Base-by-base conservation (phyloP, 2,329 filamentous ascomycete species). In the Colletotrichum sp. region DNA sequence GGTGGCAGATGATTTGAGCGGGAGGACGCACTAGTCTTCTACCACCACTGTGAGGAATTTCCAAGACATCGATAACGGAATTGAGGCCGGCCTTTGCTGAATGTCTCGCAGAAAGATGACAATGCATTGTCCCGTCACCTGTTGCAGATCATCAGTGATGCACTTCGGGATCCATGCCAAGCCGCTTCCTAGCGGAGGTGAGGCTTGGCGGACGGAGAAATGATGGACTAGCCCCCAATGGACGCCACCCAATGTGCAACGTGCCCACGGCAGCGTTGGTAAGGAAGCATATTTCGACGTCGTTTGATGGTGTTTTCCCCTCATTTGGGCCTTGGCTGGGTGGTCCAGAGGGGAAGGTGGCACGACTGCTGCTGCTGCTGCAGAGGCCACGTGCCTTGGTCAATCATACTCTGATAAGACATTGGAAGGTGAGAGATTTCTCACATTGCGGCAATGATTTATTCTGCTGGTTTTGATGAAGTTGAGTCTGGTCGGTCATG, bases 161-260 rank as follows among this genome's bases (percentile, higher is more conserved):
- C 72, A n/a, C 77, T 72, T 71, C 68, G 57, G 44, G n/a, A n/a
- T 34, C 32, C 32, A 34, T 13, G 71, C 71, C 77, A 77, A 77
- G 77, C 52, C 75, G 24, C 36, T 39, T 52, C 30, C 12, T 10
- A 28, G 28, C 66, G 49, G 69, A 52, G 71, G 63, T 70, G 66
- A 44, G 52, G 44, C 71, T 75, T 76, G 63, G 63, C 76, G 18
- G n/a, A 44, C 6, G 30, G 66, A 26, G 28, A 34, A 9, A 36
- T 57, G 16, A 39, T 69, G 44, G 44, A 32, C 52, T 36, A 21
- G 60, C 57, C 66, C 66, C 75, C 77, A 73, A 78, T 77, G 60
- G 72, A 75, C 62, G 72, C 44, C 67, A 36, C 26, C n/a, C 10
- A 32, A 60, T 69, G 62, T 5, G 28, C 26, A 78, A 78, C 72